Conservation (phyloP, 805 yeast genomes). For the Ogataea methanolica region DNA sequence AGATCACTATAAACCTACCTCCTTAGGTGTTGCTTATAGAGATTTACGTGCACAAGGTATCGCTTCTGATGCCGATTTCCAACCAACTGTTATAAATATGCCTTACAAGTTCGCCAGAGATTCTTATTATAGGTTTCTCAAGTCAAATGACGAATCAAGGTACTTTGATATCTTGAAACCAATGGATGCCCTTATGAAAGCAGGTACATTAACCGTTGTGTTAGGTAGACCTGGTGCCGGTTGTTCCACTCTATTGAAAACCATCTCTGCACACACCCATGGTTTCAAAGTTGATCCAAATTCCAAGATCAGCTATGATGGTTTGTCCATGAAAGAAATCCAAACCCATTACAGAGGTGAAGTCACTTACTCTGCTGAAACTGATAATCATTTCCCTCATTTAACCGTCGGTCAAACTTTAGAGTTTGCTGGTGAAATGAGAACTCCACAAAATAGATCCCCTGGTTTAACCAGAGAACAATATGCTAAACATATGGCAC, state of each 20-base stretch:
- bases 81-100: slow-evolving; percentile 49
- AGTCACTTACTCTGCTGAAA: slow-evolving; percentile 65
- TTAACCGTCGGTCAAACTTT: slow-evolving; percentile 64
- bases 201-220: slow-evolving; percentile 67
- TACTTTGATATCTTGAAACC: slow-evolving; percentile 54
- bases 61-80: slow-evolving; percentile 66
- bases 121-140: slow-evolving; percentile 20
- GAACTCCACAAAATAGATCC: slow-evolving; percentile 59
- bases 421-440: slow-evolving; percentile 54
- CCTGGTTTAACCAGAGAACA: slow-evolving; percentile 54
- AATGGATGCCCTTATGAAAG: slow-evolving; percentile 58
- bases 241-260: slow-evolving; percentile 62
- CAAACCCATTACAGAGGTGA: slow-evolving; percentile 57
- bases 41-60: slow-evolving; percentile 59
- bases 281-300: slow-evolving; percentile 49
- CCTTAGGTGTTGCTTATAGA: slow-evolving; percentile 55
- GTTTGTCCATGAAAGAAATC: slow-evolving; percentile 49
- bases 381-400: slow-evolving; percentile 65
- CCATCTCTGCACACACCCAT: slow-evolving; percentile 53
- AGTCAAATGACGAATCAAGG: slow-evolving; percentile 26
- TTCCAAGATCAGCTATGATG: slow-evolving; percentile 48
- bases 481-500: slow-evolving; percentile 49
- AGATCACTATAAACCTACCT: slow-evolving; percentile 58
- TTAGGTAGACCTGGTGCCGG: slow-evolving; percentile 85
- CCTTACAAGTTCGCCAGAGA: slow-evolving; percentile 32